A percentile compares a stretch with the other conserved stretches of the same genome.
phyloP scores from a whole-genome alignment of 805 yeast species.

The Saccharomyces mikatae region DNA sequence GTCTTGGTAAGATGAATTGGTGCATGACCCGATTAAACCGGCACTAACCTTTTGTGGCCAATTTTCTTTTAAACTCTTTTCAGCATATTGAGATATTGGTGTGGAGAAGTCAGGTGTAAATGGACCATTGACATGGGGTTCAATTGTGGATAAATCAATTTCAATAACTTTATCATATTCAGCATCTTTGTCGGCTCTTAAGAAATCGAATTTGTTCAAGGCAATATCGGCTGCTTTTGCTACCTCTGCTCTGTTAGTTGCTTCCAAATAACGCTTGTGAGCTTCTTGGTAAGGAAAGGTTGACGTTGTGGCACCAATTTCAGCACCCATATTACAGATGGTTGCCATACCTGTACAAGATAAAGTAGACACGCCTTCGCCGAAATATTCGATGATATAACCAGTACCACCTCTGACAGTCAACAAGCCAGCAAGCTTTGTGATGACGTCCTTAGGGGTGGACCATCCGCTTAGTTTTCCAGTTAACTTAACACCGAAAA shows the following conservation, averaged over 20 bases:
- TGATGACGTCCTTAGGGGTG: conserved; percentile 92
- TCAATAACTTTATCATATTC: conserved; percentile 91
- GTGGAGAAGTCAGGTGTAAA: conserved; percentile 97
- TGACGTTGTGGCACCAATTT: conserved; percentile 96
- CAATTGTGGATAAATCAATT: conserved; percentile 79
- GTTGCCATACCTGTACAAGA: conserved; percentile 99
- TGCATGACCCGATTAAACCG: conserved; percentile 96
- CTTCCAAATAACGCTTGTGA: conserved; percentile 76
- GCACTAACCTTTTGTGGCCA: conserved; percentile 94
- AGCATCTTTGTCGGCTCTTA: conserved; percentile 85
- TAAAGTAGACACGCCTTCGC: conserved; percentile 86
- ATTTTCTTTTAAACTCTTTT: conserved; percentile 68
- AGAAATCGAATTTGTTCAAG: conserved; percentile 55
- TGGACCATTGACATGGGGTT: conserved; percentile 96
- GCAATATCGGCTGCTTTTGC: conserved; percentile 73
- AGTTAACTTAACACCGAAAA: conserved; percentile 88
- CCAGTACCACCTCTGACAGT: conserved; percentile 99
- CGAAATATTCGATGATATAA: conserved; percentile 90
- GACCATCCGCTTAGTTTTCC: conserved; percentile 93
- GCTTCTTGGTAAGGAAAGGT: conserved; percentile 93
- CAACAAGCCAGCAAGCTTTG: conserved; percentile 85
- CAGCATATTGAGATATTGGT: conserved; percentile 81
- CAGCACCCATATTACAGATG: conserved; percentile 99
- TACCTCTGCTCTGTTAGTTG: conserved; percentile 79
- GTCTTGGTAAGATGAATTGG: conserved; percentile 97